Evolutionary conservation across 169 alveolate species (phyloP), one percentile per base, ranked within the genome.

Genomic region (Theileria orientalis): DNA sequence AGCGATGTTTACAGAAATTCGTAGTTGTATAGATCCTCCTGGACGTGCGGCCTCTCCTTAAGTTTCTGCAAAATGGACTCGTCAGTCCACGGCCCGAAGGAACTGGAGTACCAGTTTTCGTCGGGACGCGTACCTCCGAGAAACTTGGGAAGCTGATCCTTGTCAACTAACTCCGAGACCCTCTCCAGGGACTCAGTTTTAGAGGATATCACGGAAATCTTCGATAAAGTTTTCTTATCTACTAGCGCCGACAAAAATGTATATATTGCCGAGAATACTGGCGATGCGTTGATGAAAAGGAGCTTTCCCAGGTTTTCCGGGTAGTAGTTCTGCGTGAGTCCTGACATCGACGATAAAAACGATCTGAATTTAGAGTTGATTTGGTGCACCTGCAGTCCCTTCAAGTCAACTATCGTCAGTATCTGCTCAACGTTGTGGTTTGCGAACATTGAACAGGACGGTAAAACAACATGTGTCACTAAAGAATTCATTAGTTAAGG

Each of bases 221-320:
- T 96, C 60, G 88, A 77, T 63, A 91, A 90, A 27, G 98, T 94
- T 64, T 87, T 91, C 37, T 91, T 94, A 75, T 94, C 98, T 42
- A 96, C 69, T 69, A 92, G 92, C 9, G 95, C 93, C 57, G 94
- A 94, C 33, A 96, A 78, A 23, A 93, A 59, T 32, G 90, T 86
- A 97, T 97, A 96, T 16, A 94, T 87, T 33, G 92, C 94, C 16
- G 95, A 78, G 83, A 96, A 96, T 19, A 96, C 76, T 74, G 91
- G 85, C 23, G 97, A 95, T 30, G 98, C 94, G 77, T 95, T 95
- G 29, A 94, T 90, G 57, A 95, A 87, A 21, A 91, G 84, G 94
- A 93, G 86, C 63, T 87, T 80, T 19, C 97, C 97, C 69, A 95
- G 85, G 19, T 91, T 80, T 75, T 95, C 97, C 9, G 98, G 98